Evolutionary conservation across 2,329 filamentous ascomycete genomes (phyloP), one percentile per base, ranked within the genome.

Genomic region (Talaromyces marneffei): DNA sequence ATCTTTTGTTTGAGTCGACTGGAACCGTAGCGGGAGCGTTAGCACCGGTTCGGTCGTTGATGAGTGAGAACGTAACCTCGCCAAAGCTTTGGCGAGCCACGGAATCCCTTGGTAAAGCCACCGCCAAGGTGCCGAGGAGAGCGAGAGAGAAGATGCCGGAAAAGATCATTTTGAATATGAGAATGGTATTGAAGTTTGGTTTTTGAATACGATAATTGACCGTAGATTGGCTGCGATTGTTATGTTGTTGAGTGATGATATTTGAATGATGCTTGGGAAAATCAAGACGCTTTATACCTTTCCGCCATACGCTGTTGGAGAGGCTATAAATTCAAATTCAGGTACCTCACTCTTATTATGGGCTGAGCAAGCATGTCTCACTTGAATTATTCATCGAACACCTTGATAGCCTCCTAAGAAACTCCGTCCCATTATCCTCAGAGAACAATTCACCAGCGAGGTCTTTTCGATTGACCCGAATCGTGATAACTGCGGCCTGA

Each of bases 161-260:
- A 20, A 44, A 57, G 52, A 57, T 61, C 59, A 61, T 61, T 39
- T 61, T 57, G 53, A 52, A 3, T 27, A 16, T 20, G 27, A 7
- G 23, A 8, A 39, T 55, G 16, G 20, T 12, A 18, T 10, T 39
- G 20, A 25, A 31, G 33, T 7, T 54, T 27, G 10, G 12, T 54
- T 9, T 5, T 54, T 39, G 52, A 55, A 14, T 39, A 6, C 9
- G 10, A 7, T 55, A 27, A 25, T 2, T n/a, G n/a, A n/a, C n/a
- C n/a, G 20, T n/a, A 3, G 18, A 27, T 27, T 25, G 33, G n/a
- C 31, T 37, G n/a, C n/a, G 8, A 39, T 39, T 39, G 20, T 40
- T 23, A 33, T 39, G 9, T 39, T 55, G 14, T 39, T 16, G 33
- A 33, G 10, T 18, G 18, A 25, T 55, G 20, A 55, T 39, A 39